These are phyloP conservation scores for Beauveria sp. DNA, from an alignment of 2,329 filamentous ascomycete genomes.

Conservation along the genomic window DNA sequence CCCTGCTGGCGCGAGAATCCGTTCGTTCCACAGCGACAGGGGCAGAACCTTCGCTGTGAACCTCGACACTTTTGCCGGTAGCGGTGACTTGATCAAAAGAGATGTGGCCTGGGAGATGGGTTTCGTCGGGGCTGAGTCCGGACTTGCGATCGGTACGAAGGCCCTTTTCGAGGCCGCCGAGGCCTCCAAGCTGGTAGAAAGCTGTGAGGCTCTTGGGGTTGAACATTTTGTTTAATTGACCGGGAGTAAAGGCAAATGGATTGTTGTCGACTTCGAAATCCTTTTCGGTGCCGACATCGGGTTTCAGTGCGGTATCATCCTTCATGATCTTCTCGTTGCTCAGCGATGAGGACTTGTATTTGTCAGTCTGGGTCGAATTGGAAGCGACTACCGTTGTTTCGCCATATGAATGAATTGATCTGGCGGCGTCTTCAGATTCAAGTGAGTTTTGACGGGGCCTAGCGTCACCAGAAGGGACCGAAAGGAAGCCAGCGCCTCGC, in stretches of 20 bases:
- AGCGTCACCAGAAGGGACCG: slow-evolving; percentile 51
- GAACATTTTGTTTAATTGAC: slow-evolving; percentile 78
- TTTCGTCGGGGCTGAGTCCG: slow-evolving; percentile 73
- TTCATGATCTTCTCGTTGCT: slow-evolving; percentile 51
- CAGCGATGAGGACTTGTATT: slow-evolving; percentile 27
- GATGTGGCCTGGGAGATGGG: slow-evolving; percentile 53
- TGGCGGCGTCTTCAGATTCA: slow-evolving; percentile 56
- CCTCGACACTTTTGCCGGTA: slow-evolving; percentile 32
- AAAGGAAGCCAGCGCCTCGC: slow-evolving; percentile 48
- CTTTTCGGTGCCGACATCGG: slow-evolving; percentile 66
- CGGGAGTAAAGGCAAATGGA: slow-evolving; percentile 77
- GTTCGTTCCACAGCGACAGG: slow-evolving; percentile 1
- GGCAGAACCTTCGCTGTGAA: slow-evolving; percentile 23
- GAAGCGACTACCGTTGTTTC: slow-evolving; percentile 51
- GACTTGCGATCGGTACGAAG: slow-evolving; percentile 63
- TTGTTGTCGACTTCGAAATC: slow-evolving; percentile 74
- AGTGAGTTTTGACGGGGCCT: slow-evolving; percentile 62
- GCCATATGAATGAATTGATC: slow-evolving; percentile 52
- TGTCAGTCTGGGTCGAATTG: slow-evolving; percentile 36
- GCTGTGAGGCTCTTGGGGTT: slow-evolving; percentile 83
- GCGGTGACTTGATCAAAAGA: slow-evolving; percentile 63
- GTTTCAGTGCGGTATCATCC: slow-evolving; percentile 61
- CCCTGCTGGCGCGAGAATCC: slow-evolving; percentile 9
- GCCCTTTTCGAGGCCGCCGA: slow-evolving; percentile 71
- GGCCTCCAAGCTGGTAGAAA: slow-evolving; percentile 72